Conservation (phyloP, 495 filamentous ascomycete species). For the Pseudevernia furfuracea region DNA sequence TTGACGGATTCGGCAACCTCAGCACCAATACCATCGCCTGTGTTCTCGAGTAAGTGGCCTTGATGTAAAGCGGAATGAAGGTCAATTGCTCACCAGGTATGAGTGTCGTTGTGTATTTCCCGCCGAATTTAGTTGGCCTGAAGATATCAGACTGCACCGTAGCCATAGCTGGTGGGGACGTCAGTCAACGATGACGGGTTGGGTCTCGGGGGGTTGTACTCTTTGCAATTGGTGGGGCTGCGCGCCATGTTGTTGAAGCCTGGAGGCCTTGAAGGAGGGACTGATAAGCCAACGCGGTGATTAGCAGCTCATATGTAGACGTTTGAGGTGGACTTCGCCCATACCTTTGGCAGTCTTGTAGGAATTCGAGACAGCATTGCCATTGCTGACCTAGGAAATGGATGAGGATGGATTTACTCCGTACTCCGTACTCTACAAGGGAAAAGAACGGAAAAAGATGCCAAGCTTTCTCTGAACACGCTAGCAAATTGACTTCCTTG, state of each 20-base stretch:
- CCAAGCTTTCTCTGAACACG: neutral
- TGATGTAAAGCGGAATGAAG: conserved; percentile 9
- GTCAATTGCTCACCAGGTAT: conserved; percentile 63
- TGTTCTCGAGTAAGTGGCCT: conserved; percentile 18
- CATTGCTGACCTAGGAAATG: conserved; percentile 1
- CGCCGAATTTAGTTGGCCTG: conserved; percentile 97
- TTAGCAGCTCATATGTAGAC: neutral
- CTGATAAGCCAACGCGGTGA: conserved; percentile 23
- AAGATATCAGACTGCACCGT: conserved; percentile 83
- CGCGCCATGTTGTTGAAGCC: conserved; percentile 33
- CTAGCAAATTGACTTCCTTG: neutral
- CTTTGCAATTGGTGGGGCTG: conserved; percentile 35
- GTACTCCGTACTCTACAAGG: no score
- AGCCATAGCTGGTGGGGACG: conserved; percentile 46
- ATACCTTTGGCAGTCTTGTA: conserved; percentile 31
- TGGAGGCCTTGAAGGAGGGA: conserved; percentile 39
- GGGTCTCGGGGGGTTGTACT: conserved; percentile 31
- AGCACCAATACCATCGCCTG: conserved; percentile 93
- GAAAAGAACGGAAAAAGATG: no score
- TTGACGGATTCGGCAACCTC: conserved; percentile 97
- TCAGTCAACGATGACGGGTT: neutral
- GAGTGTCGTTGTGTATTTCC: conserved; percentile 97
- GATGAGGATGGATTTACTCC: neutral
- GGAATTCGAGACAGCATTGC: conserved; percentile 13
- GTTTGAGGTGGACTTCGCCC: neutral